Percentiles rank a stretch among this genome's conserved stretches.
Evolutionary conservation across 2,329 filamentous ascomycete genomes (phyloP).

Genomic region (Rhynchosporium secalis): DNA sequence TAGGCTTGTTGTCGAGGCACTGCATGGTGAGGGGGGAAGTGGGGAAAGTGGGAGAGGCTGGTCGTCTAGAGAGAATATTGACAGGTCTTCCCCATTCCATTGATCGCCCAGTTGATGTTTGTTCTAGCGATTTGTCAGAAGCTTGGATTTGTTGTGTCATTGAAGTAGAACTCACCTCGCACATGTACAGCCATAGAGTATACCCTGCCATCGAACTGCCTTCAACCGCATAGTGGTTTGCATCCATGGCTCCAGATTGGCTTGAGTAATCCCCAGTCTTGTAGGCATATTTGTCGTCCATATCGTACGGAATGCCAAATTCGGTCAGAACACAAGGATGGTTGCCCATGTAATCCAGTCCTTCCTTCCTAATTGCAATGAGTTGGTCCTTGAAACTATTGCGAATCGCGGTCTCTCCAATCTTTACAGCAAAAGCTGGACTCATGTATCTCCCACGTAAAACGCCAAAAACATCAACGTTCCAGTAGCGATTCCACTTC

Average conservation of each 20-base stretch:
- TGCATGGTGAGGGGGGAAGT: constrained; percentile 46
- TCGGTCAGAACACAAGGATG: constrained; percentile 91
- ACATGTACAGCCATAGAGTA: constrained; percentile 84
- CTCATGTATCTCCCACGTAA: constrained; percentile 84
- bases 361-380: constrained; percentile 78
- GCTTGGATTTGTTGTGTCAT: not conserved
- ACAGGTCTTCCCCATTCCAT: constrained; percentile 97
- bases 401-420: constrained; percentile 90
- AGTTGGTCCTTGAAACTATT: constrained; percentile 92
- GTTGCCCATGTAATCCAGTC: constrained; percentile 81
- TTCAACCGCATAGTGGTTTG: constrained; percentile 92
- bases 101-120: constrained; percentile 86
- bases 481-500: constrained; percentile 98
- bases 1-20: constrained; percentile 51
- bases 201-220: constrained; percentile 81
- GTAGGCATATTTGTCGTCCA: constrained; percentile 96
- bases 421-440: constrained; percentile 86
- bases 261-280: constrained; percentile 93
- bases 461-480: constrained; percentile 92
- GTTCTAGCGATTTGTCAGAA: constrained; percentile 57
- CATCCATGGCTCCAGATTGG: constrained; percentile 89
- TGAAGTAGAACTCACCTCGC: constrained; percentile 53
- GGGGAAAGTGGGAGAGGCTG: constrained; percentile 57
- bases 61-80: constrained; percentile 85
- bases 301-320: constrained; percentile 97